phyloP scores from a whole-genome alignment of 2,329 filamentous ascomycete species.

The Penicillium sp. region DNA sequence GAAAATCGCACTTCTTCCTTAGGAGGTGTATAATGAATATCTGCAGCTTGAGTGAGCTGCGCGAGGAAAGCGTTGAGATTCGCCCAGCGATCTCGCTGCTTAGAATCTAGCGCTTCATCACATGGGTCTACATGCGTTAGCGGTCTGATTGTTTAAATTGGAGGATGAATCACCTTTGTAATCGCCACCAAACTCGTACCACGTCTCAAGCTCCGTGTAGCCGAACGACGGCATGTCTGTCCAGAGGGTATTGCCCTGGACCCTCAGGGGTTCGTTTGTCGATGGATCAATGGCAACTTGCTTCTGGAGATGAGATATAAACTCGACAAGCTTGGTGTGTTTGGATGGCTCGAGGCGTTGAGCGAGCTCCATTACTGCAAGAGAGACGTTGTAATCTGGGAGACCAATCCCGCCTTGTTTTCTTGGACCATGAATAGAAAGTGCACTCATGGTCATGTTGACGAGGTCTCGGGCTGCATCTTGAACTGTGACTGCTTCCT shows the following conservation, averaged over 20 bases:
- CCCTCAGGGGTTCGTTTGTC: conserved; percentile 7
- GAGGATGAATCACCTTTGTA: conserved; percentile 9
- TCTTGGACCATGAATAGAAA: conserved; percentile 4
- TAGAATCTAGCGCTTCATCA: conserved; percentile 1
- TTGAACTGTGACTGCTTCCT: conserved; percentile 7
- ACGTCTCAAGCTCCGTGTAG: conserved; percentile 15
- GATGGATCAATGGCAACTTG: conserved; percentile 8
- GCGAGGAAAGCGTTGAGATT: conserved; percentile 18
- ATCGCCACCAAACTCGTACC: conserved; percentile 14
- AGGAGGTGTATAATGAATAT: conserved; percentile 5
- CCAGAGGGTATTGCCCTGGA: conserved; percentile 11
- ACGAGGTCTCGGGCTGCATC: conserved; percentile 9
- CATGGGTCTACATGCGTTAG: conserved; percentile 5
- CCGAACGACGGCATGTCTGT: conserved; percentile 15
- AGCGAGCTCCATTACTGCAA: conserved; percentile 13
- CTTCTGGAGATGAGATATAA: conserved; percentile 13
- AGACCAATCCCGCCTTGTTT: conserved; percentile 1
- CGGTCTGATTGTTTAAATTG: not conserved
- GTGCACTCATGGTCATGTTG: conserved; percentile 7
- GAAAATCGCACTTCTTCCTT: not conserved
- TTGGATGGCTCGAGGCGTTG: conserved; percentile 15
- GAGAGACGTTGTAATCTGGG: conserved; percentile 14
- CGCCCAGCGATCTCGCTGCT: conserved; percentile 10
- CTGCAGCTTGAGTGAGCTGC: conserved; percentile 13
- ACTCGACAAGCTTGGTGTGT: conserved; percentile 14